These are phyloP conservation scores for Suillus bovinus DNA, from an alignment of 768 basidiomycete species.

Conservation along the genomic window DNA sequence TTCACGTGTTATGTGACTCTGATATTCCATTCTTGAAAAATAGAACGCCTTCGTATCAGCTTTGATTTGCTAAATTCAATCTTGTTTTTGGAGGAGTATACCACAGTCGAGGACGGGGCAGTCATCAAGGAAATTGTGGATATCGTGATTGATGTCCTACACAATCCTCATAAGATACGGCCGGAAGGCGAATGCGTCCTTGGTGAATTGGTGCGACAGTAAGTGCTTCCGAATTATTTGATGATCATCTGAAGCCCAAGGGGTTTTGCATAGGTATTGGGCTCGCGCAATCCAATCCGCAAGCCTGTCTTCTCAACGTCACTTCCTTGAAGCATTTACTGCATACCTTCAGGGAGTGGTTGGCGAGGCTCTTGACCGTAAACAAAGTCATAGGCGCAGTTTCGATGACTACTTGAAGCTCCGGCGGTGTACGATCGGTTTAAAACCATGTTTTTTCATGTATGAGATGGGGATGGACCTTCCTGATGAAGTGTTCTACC, in stretches of 20 bases:
- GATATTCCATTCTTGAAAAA: not conserved
- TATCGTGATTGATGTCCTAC: too few species aligned
- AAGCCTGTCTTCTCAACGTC: not conserved
- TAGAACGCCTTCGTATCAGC: conserved; percentile 23
- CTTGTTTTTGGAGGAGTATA: conserved; percentile 31
- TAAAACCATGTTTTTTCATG: conserved; percentile 29
- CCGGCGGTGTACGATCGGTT: conserved; percentile 34
- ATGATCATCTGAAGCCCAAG: not conserved
- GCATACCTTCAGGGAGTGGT: conserved; percentile 2
- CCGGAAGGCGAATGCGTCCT: conserved; percentile 8
- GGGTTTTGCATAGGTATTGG: conserved; percentile 10
- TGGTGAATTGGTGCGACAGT: conserved; percentile 13
- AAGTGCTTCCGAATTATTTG: conserved; percentile 28
- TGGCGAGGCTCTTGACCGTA: conserved; percentile 8
- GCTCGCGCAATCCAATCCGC: not conserved
- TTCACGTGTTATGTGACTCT: conserved; percentile 9
- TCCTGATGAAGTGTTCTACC: conserved; percentile 32
- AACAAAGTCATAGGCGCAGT: conserved; percentile 17
- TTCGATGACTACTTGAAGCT: conserved; percentile 33
- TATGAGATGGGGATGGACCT: conserved; percentile 32
- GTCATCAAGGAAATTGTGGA: too few species aligned
- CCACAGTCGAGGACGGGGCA: too few species aligned
- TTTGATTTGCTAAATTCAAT: conserved; percentile 35
- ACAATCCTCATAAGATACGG: too few species aligned
- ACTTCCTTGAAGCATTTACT: not conserved